phyloP scores from a whole-genome alignment of 768 basidiomycete species.

The Lentinula sp. region DNA sequence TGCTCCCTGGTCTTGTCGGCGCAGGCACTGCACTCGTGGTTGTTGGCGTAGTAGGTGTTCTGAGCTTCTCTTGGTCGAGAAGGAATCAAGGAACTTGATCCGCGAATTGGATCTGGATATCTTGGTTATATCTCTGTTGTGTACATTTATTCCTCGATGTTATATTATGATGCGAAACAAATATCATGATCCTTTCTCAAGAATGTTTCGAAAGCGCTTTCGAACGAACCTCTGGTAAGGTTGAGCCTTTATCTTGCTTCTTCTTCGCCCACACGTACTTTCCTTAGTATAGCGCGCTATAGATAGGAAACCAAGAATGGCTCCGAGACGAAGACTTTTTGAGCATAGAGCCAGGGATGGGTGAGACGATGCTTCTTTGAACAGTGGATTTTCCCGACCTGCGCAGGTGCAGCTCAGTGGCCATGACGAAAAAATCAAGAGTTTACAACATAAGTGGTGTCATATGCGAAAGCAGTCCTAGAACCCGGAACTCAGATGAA shows the following conservation, averaged over 20 bases:
- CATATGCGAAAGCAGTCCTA: neutral
- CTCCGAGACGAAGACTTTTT: too few species aligned
- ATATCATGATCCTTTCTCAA: neutral
- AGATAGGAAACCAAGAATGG: too few species aligned
- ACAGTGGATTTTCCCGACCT: too few species aligned
- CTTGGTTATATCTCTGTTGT: neutral
- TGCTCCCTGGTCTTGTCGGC: conserved; percentile 75
- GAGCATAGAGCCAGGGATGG: too few species aligned
- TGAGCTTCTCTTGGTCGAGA: conserved; percentile 67
- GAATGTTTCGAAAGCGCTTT: neutral
- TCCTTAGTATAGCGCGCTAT: too few species aligned
- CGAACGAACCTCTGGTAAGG: too few species aligned
- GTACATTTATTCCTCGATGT: neutral
- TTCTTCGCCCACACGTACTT: too few species aligned
- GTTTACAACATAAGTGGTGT: neutral
- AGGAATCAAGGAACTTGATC: conserved; percentile 55
- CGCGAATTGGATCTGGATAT: neutral
- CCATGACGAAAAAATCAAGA: neutral
- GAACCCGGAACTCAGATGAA: too few species aligned
- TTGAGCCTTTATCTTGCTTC: too few species aligned
- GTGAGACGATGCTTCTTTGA: too few species aligned
- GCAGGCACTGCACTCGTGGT: conserved; percentile 81
- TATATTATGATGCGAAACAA: neutral
- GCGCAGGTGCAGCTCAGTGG: neutral
- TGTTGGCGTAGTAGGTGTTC: conserved; percentile 69